Conservation (phyloP, 148 eudicot genomes). For the Rhododendron griersonianum region DNA sequence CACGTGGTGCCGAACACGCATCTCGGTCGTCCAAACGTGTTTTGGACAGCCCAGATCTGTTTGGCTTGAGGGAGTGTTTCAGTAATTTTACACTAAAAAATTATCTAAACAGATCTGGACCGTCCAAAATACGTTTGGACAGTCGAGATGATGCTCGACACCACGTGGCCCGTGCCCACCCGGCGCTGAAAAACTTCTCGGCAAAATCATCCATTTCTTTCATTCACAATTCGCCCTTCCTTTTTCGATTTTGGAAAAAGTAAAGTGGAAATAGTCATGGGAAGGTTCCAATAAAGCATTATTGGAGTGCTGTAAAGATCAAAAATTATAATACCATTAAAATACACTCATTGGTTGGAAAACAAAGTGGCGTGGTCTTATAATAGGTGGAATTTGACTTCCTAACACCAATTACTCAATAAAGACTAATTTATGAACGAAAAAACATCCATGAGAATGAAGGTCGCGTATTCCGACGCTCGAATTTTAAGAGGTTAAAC, state of each 20-base stretch:
- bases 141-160: too few species aligned
- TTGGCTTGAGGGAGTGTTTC: too few species aligned
- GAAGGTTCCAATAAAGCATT: not conserved
- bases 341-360: not conserved
- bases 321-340: not conserved
- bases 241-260: not conserved
- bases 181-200: not conserved
- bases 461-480: not conserved
- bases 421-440: not conserved
- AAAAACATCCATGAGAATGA: not conserved
- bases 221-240: not conserved
- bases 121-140: too few species aligned
- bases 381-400: not conserved
- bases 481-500: too few species aligned
- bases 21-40: too few species aligned
- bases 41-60: too few species aligned
- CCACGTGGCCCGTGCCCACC: too few species aligned
- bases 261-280: not conserved
- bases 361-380: not conserved
- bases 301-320: not conserved
- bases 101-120: too few species aligned
- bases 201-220: not conserved
- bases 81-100: too few species aligned
- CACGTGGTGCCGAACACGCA: too few species aligned
- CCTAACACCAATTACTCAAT: not conserved